Percentiles rank a stretch among this genome's conserved stretches.
These are phyloP conservation scores for Citrus medica DNA, from an alignment of 345 rosid genomes.

Conservation along the genomic window DNA sequence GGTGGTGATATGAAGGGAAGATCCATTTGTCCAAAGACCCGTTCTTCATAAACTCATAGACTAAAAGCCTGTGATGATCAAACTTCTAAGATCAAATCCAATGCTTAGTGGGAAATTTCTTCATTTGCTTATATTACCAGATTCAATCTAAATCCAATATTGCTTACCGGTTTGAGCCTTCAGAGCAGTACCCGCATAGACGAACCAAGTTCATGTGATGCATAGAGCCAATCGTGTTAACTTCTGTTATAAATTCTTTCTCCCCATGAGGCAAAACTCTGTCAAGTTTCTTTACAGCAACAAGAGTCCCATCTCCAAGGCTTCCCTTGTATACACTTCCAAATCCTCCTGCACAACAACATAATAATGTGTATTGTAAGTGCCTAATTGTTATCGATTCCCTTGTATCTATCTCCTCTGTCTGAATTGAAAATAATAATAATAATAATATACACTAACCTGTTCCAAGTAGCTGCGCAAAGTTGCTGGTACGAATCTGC, in stretches of 20 bases:
- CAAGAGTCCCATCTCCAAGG: slow-evolving; percentile 41
- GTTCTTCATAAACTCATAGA: slow-evolving; percentile 75
- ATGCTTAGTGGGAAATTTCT: background rate
- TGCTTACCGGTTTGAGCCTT: slow-evolving; percentile 62
- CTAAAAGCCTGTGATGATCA: slow-evolving; percentile 49
- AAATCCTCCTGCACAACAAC: slow-evolving; percentile 56
- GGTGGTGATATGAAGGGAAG: slow-evolving; percentile 32
- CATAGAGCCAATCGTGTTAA: slow-evolving; percentile 79
- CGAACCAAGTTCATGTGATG: slow-evolving; percentile 84
- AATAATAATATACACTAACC: slow-evolving; percentile 30
- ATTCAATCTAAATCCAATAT: background rate
- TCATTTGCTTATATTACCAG: background rate
- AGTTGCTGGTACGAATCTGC: slow-evolving; percentile 60
- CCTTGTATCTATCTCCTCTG: slow-evolving; percentile 9
- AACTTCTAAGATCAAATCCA: background rate
- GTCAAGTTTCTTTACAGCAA: slow-evolving; percentile 76
- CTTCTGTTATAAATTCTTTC: slow-evolving; percentile 74
- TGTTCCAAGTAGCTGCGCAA: slow-evolving; percentile 76
- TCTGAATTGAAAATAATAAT: background rate
- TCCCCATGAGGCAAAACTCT: slow-evolving; percentile 67
- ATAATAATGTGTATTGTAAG: background rate
- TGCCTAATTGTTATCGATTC: background rate
- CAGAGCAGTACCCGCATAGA: slow-evolving; percentile 72
- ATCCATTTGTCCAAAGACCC: slow-evolving; percentile 81
- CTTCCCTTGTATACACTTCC: slow-evolving; percentile 77